Conservation (phyloP, 2,329 filamentous ascomycete genomes). For the Colletotrichum liaoningense region DNA sequence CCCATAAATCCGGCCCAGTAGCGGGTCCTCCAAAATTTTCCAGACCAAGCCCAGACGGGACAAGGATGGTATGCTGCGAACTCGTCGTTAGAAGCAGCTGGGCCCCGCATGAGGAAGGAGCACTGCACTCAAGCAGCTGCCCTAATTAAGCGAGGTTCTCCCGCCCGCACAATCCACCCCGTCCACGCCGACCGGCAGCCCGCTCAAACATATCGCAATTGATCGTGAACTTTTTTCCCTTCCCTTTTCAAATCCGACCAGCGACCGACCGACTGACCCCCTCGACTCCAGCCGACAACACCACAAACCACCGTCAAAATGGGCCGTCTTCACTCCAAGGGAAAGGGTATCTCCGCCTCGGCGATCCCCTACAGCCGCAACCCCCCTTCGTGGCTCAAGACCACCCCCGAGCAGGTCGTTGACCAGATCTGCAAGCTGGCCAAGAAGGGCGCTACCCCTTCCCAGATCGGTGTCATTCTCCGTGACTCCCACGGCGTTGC, state of each 20-base stretch:
- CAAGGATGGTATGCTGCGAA: not conserved
- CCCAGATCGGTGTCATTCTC: constrained; percentile 98
- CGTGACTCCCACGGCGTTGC: constrained; percentile 98
- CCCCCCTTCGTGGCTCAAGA: constrained; percentile 96
- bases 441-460: constrained; percentile 98
- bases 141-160: constrained; percentile 61
- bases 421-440: constrained; percentile 99
- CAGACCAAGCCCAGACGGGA: not conserved
- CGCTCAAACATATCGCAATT: constrained; percentile 24
- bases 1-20: not conserved
- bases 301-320: constrained; percentile 67
- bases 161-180: constrained; percentile 53
- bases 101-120: not conserved
- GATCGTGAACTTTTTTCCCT: constrained; percentile 35
- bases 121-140: constrained; percentile 38
- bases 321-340: constrained; percentile 99
- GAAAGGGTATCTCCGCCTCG: constrained; percentile 98
- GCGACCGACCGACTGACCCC: constrained; percentile 35
- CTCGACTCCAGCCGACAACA: constrained; percentile 37
- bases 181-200: constrained; percentile 38
- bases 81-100: not conserved
- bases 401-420: constrained; percentile 96
- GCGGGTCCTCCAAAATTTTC: constrained; percentile 26
- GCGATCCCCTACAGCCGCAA: constrained; percentile 97
- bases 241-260: constrained; percentile 32